Evolutionary conservation across 495 filamentous ascomycete genomes (phyloP), one percentile per base, ranked within the genome.

Genomic region (Aspergillus nidulans): DNA sequence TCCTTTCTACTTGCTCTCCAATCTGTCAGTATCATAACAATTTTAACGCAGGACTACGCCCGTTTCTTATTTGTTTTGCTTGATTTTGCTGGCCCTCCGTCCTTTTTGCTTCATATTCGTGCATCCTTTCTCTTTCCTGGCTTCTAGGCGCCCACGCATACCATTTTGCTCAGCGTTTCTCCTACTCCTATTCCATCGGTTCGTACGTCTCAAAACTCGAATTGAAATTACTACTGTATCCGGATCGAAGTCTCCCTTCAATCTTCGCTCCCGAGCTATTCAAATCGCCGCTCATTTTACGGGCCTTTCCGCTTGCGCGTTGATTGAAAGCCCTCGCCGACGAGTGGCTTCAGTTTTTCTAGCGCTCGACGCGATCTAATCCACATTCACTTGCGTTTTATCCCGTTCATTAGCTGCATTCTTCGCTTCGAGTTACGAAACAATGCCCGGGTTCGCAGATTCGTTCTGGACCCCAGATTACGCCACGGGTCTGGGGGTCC

Each of bases 391-490:
- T 24, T 20, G n/a, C 15, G 16, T 10, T 12, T 13, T 9, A 13
- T 34, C 9, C 15, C 30, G 30, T 39, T 3, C 34, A 3, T 28
- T 20, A 12, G 1, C 15, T 28, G 3, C 4, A 30, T 16, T 15
- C n/a, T 20, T 23, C 9, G 15, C 1, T 42, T 10, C 40, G 32
- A 23, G 15, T 2, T 20, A 1, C 39, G 36, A 18, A 16, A 77
- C 54, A 64, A 92, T 92, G 90, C 86, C 88, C 58, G 82, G 87
- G 38, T 97, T 97, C 72, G 84, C 90, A 57, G 90, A 92, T 74
- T 95, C 91, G 6, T 96, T 97, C 73, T 97, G 92, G 92, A 92
- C 91, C 54, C 83, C 83, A 61, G 92, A 97, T 76, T 96, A 96
- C 73, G 89, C 91, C 60, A 87, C 87, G 71, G 91, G 94, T 32